Evolutionary conservation across 495 filamentous ascomycete genomes (phyloP), one percentile per base, ranked within the genome.

Genomic region (Trypethelium eluteriae): DNA sequence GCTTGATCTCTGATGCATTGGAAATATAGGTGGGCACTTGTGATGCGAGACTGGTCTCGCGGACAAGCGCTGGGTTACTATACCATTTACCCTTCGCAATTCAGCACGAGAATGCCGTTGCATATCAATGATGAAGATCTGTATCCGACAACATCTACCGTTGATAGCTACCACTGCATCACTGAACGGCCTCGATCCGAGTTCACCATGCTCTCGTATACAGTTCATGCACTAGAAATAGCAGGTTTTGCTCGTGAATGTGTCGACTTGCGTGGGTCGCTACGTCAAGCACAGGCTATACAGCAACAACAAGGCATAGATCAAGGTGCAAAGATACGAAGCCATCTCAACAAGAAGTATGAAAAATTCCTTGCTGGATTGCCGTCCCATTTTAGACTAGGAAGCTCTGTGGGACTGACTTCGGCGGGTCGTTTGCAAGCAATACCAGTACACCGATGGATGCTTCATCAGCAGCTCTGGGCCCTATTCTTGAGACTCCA

Each of bases 121-220:
- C 93, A 93, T 70, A 81, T 96, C 72, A 76, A 96, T 74, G 93
- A 96, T 64, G 74, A 76, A 11, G 92, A 96, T 71, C 81, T 97
- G 25, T 79, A 75, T 25, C 88, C 87, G 0, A 81, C 5, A 36
- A 36, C 53, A 7, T 35, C 36, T 18, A 59, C 3, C 18, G 53
- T 59, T 35, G 44, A 67, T 25, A 18, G 11, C 0, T 7, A 64
- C 25, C 65, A 25, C 35, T 16, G 49, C 3, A 71, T 74, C 9
- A 44, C 63, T 16, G 73, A 74, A 63, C 71, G 73, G 18, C 73
- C 73, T 41, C 70, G 71, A 34, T 72, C 73, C 32, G 74, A 76
- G 35, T 76, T 76, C 59, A 74, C 73, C 0, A 74, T 69, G 70
- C 68, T 74, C 34, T 76, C 74, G 9, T 76, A 76, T 47, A 74